Evolutionary conservation across 805 yeast genomes (phyloP).

Genomic region (Candida multigemmis): DNA sequence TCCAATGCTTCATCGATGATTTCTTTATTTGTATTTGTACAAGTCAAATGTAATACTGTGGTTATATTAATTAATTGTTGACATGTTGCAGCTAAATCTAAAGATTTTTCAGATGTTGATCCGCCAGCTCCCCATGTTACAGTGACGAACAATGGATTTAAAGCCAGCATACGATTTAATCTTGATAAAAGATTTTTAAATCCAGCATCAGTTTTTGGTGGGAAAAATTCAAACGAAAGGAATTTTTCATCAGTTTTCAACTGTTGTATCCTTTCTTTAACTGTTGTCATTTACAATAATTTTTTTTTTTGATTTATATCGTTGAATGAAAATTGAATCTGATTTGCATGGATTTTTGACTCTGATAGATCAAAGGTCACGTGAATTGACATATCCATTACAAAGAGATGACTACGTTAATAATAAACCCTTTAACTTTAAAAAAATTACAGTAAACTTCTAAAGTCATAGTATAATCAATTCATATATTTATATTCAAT

Average conservation of each 20-base stretch:
- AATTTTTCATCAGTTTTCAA: conserved; percentile 48
- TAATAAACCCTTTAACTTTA: too few species aligned
- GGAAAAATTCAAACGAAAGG: conserved; percentile 90
- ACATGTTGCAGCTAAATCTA: conserved; percentile 74
- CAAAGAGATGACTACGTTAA: too few species aligned
- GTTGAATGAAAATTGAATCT: too few species aligned
- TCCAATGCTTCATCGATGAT: conserved; percentile 73
- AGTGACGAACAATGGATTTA: conserved; percentile 85
- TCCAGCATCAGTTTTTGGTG: conserved; percentile 93
- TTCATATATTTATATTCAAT: too few species aligned
- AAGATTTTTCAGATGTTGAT: conserved; percentile 76
- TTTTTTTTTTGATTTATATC: conserved; percentile 1
- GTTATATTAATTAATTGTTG: conserved; percentile 73
- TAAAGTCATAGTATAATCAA: too few species aligned
- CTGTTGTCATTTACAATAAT: conserved; percentile 24
- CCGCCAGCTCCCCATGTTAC: conserved; percentile 99
- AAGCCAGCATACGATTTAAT: conserved; percentile 76
- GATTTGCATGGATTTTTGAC: conserved; percentile 1
- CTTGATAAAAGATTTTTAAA: conserved; percentile 77
- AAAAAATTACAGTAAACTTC: too few species aligned
- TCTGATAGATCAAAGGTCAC: neutral
- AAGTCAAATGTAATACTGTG: conserved; percentile 89
- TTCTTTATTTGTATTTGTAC: conserved; percentile 80
- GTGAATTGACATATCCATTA: too few species aligned
- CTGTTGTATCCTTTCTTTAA: conserved; percentile 42